These are phyloP conservation scores for Grammothele lineata DNA, from an alignment of 768 basidiomycete genomes.

Conservation along the genomic window DNA sequence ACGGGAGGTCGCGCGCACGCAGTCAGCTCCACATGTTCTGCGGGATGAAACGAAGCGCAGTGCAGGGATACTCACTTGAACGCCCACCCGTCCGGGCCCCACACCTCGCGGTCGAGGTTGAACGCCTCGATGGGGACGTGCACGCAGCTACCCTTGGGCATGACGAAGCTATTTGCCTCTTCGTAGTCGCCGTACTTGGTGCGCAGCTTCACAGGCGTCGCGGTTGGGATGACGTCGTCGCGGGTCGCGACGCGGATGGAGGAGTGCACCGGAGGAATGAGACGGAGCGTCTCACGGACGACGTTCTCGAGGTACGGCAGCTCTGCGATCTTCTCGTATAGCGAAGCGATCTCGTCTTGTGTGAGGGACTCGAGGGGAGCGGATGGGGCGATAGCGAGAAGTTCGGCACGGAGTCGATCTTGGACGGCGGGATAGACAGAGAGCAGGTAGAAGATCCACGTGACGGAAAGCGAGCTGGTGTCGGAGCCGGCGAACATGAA, in stretches of 20 bases:
- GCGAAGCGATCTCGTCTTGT: conserved; percentile 60
- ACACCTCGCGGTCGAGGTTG: conserved; percentile 71
- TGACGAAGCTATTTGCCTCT: conserved; percentile 37
- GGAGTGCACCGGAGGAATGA: conserved; percentile 78
- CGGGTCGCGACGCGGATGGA: conserved; percentile 73
- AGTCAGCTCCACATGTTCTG: too few relatives aligned
- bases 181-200: conserved; percentile 42
- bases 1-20: neutral
- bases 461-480: conserved; percentile 76
- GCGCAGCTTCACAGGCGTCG: conserved; percentile 49
- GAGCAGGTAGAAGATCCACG: conserved; percentile 80
- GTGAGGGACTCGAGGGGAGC: conserved; percentile 40
- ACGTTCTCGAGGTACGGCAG: conserved; percentile 77
- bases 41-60: too few relatives aligned
- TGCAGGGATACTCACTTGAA: conserved; percentile 51
- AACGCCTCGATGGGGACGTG: conserved; percentile 79
- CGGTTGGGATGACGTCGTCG: conserved; percentile 75
- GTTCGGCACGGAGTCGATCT: conserved; percentile 64
- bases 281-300: conserved; percentile 67
- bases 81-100: conserved; percentile 79
- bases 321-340: conserved; percentile 50
- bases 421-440: conserved; percentile 66
- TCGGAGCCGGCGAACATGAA: conserved; percentile 92
- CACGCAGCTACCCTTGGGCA: conserved; percentile 69
- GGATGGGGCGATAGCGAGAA: conserved; percentile 42